A percentile compares a stretch with the other conserved stretches of the same genome.
Evolutionary conservation across 2,329 filamentous ascomycete genomes (phyloP).

Genomic region (Phyllosticta capitalensis): DNA sequence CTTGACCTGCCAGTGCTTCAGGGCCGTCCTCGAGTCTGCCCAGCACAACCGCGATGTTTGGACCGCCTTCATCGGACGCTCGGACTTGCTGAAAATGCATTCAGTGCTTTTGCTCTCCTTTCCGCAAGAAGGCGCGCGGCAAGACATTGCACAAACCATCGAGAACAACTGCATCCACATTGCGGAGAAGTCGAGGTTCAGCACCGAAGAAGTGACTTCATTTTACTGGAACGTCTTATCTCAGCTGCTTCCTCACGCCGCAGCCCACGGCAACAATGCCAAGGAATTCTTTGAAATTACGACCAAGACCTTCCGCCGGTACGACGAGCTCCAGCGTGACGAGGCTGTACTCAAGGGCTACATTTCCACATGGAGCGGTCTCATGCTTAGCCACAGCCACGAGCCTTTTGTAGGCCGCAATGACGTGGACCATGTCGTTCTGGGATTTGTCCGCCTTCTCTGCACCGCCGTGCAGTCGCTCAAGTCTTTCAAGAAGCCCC

Average conservation of each 20-base stretch:
- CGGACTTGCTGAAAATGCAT: slow-evolving; percentile 20
- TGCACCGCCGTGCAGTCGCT: slow-evolving; percentile 27
- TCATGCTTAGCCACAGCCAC: slow-evolving; percentile 26
- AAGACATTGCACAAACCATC: slow-evolving; percentile 21
- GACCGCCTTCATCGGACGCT: slow-evolving; percentile 22
- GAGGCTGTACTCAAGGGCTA: slow-evolving; percentile 22
- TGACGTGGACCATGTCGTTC: slow-evolving; percentile 25
- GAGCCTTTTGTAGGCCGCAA: slow-evolving; percentile 27
- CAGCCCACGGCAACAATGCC: slow-evolving; percentile 18
- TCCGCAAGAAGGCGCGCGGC: slow-evolving; percentile 15
- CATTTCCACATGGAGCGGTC: slow-evolving; percentile 23
- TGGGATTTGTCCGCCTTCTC: slow-evolving; percentile 33
- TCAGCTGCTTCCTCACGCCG: slow-evolving; percentile 20
- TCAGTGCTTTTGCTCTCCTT: slow-evolving; percentile 22
- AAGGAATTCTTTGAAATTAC: slow-evolving; percentile 28
- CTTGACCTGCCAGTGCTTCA: slow-evolving; percentile 16
- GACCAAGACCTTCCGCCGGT: slow-evolving; percentile 24
- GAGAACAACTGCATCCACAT: slow-evolving; percentile 23
- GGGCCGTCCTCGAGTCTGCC: slow-evolving; percentile 26
- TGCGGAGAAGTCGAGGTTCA: slow-evolving; percentile 12
- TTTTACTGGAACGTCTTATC: slow-evolving; percentile 28
- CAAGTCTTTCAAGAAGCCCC: slow-evolving; percentile 31
- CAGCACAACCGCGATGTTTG: slow-evolving; percentile 26
- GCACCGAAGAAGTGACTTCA: slow-evolving; percentile 21
- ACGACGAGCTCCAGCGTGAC: slow-evolving; percentile 25